Evolutionary conservation across 306 rosid genomes (phyloP).

Genomic region (Cucurbita ficifolia): DNA sequence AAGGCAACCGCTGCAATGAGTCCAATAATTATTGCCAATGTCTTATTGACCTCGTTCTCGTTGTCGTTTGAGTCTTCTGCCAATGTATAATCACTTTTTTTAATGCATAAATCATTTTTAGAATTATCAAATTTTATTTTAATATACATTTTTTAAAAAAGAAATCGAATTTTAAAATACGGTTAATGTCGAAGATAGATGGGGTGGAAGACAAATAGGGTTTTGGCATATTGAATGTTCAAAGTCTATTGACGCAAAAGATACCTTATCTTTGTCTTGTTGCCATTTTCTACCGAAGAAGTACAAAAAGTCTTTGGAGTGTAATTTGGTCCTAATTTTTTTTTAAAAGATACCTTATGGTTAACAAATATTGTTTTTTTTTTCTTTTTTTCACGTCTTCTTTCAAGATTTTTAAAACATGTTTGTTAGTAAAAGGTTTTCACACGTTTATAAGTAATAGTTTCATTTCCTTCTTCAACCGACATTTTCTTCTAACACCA

Average conservation of each 20-base stretch:
- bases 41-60: slow-evolving; percentile 45
- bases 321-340: neutral
- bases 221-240: neutral
- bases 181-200: neutral
- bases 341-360: no score
- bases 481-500: no score
- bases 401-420: no score
- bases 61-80: slow-evolving; percentile 9
- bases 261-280: neutral
- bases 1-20: slow-evolving; percentile 64
- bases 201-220: neutral
- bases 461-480: no score
- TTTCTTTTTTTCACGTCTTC: no score
- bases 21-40: slow-evolving; percentile 68
- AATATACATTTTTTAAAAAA: no score
- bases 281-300: neutral
- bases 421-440: no score
- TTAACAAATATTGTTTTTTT: no score
- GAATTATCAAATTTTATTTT: neutral
- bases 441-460: no score
- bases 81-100: neutral
- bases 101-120: neutral
- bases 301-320: neutral
- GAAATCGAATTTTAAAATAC: neutral
- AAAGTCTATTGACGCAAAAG: neutral